Evolutionary conservation across 2,329 filamentous ascomycete genomes (phyloP), one percentile per base, ranked within the genome.

Genomic region (Ustulina deusta): DNA sequence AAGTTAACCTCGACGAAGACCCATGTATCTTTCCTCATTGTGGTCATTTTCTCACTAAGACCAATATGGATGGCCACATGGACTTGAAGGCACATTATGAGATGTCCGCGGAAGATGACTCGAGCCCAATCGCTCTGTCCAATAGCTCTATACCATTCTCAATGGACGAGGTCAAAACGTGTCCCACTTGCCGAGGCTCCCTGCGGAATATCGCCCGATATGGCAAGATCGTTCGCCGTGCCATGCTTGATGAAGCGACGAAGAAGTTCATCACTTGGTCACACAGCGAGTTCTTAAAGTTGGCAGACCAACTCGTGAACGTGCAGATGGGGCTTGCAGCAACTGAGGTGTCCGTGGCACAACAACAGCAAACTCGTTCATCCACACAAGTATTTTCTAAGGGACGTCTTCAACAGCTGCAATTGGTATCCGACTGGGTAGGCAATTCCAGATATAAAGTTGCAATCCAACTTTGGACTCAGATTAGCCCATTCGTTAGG

Each of bases 1-100:
- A 91, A 0, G 79, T 89, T 22, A 79, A 91, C 70, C 74, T 91
- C 0, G 78, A 90, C 42, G 81, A 87, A 13, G 83, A 84, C 1
- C 90, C 91, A 0, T 87, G 86, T 69, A 83, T 93, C 25, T 84
- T 92, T 55, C 86, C 86, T 0, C 77, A 79, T 2, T 93, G 90
- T 68, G 88, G 89, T 0, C 90, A 93, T 74, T 83, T 91, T 69
- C 79, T 89, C 57, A 90, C 88, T 0, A 77, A 85, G 2, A 81
- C 83, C 36, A 89, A 81, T 1, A 84, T 93, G 79, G 90, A 93
- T 75, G 86, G 85, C 0, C 78, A 84, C 17, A 87, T 92, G 81
- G 81, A 81, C 0, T 83, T 93, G 79, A 68, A 1, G 22, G 46
- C 56, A 3, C 66, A 79, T 84, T 0, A 75, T 80, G 34, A 48